phyloP scores from a whole-genome alignment of 225 moss, liverwort and hornwort genomes.

The Rhytidiadelphus loreus region DNA sequence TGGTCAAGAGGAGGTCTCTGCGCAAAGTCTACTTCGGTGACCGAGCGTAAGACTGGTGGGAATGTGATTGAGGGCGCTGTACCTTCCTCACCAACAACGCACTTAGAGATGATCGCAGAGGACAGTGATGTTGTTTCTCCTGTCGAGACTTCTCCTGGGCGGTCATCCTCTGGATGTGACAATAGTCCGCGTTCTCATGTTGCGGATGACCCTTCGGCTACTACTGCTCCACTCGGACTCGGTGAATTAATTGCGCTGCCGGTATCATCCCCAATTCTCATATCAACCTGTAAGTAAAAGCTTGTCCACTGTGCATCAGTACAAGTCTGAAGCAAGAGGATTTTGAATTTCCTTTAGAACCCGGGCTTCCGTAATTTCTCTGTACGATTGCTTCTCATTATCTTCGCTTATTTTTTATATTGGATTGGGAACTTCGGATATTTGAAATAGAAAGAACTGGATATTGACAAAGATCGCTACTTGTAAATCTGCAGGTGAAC shows the following conservation, averaged over 20 bases:
- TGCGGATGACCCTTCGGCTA: constrained; percentile 3
- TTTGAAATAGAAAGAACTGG: neutral
- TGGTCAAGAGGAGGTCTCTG: neutral
- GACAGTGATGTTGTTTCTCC: constrained; percentile 10
- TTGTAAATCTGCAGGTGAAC: constrained; percentile 13
- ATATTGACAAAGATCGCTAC: neutral
- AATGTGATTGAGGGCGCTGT: neutral
- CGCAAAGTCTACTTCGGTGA: neutral
- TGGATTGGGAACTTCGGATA: neutral
- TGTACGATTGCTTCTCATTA: neutral
- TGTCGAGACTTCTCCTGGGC: constrained; percentile 8
- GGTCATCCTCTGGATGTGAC: neutral
- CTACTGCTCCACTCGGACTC: neutral
- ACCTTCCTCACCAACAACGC: neutral
- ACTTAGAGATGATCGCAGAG: constrained; percentile 9
- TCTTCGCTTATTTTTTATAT: neutral
- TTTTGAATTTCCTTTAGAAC: neutral
- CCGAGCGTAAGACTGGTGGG: neutral
- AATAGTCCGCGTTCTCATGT: neutral
- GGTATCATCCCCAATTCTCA: neutral
- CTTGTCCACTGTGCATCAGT: neutral
- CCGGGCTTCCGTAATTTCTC: neutral
- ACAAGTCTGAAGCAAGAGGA: neutral
- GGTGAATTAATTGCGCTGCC: neutral
- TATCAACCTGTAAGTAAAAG: constrained; percentile 11